Base-by-base conservation (phyloP, 768 basidiomycete genomes). In the Nevesoporus exiguus region DNA sequence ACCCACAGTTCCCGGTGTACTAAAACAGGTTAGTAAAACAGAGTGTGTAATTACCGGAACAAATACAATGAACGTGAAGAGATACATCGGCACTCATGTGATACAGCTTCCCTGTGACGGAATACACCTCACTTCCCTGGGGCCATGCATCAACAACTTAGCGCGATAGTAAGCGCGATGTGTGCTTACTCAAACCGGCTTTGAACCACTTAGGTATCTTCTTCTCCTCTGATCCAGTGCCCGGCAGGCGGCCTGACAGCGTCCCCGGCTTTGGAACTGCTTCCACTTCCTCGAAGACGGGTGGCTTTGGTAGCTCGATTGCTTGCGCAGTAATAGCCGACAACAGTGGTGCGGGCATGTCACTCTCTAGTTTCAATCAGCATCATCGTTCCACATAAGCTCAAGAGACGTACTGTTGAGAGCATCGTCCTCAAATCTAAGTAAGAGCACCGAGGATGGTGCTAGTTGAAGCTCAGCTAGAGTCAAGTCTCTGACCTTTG, bases 131-230 rank as follows among this genome's bases (percentile, higher is more conserved):
- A 70, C 42, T 71, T 70, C 51, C 36, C 70, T 70, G 30, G n/a
- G n/a, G n/a, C n/a, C n/a, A n/a, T n/a, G n/a, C n/a, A n/a, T n/a
- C n/a, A n/a, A n/a, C n/a, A n/a, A n/a, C n/a, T n/a, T n/a, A n/a
- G n/a, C n/a, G n/a, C n/a, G n/a, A n/a, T n/a, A n/a, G n/a, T n/a
- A n/a, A n/a, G n/a, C n/a, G n/a, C 13, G 17, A 31, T 2, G 17
- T 30, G 6, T 37, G 67, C 83, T 64, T 59, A 86, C 85, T 85
- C 46, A 73, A 58, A 31, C 82, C 84, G 43, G 86, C 63, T 68
- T 89, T 91, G 25, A 93, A 62, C 90, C 88, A 92, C 64, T 90
- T 90, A 13, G 90, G 86, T 54, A 86, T 71, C 72, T 88, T 90
- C 71, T 76, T 81, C 50, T 52, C 57, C 29, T 77, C 80, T 51